These are phyloP conservation scores for Paracoccidioides lutzii DNA, from an alignment of 2,329 filamentous ascomycete genomes.

Conservation along the genomic window DNA sequence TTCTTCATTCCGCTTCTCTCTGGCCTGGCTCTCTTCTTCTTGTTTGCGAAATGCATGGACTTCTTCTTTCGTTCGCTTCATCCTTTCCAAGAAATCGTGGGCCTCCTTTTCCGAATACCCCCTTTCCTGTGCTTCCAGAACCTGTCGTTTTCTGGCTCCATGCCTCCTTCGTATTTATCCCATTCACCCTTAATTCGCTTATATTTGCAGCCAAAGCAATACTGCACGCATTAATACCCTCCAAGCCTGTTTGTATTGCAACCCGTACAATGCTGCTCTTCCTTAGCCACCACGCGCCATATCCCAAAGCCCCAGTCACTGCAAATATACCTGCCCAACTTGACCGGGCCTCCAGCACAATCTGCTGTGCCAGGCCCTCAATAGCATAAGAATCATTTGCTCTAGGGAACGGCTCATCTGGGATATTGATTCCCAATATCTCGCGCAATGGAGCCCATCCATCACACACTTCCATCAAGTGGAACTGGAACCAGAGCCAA, in stretches of 20 bases:
- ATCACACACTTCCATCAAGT: slow-evolving; percentile 15
- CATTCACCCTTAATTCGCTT: neutral
- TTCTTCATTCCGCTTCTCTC: neutral
- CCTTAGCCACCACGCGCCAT: neutral
- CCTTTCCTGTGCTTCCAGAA: neutral
- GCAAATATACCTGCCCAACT: neutral
- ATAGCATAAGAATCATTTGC: slow-evolving; percentile 13
- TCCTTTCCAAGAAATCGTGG: neutral
- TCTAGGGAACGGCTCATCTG: slow-evolving; percentile 23
- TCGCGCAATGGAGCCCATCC: slow-evolving; percentile 34
- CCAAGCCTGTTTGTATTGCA: too few species aligned
- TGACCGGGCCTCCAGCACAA: neutral
- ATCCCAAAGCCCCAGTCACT: neutral
- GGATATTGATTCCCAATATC: slow-evolving; percentile 27
- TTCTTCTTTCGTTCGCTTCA: neutral
- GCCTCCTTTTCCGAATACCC: neutral
- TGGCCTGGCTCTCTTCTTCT: neutral
- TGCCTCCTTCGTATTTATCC: neutral
- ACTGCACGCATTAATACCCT: neutral
- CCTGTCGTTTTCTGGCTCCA: neutral
- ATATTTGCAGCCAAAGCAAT: slow-evolving; percentile 2
- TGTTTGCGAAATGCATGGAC: neutral
- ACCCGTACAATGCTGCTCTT: neutral
- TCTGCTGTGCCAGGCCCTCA: neutral
- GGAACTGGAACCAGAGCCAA: slow-evolving; percentile 2